phyloP scores from a whole-genome alignment of 495 filamentous ascomycete species.

The Neurospora tetraspora region DNA sequence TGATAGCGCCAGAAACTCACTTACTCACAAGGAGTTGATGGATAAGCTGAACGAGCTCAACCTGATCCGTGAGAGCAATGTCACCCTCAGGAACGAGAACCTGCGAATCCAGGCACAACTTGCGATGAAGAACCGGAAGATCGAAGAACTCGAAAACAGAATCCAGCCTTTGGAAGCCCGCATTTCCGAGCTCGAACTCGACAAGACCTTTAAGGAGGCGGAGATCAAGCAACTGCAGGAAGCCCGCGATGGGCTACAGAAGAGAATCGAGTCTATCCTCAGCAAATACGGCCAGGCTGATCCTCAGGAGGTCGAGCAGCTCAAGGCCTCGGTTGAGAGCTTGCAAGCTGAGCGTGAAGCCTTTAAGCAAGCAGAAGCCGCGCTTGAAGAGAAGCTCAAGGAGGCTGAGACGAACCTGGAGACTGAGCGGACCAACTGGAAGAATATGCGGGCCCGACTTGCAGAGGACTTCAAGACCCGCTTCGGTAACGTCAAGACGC shows the following conservation, averaged over 20 bases:
- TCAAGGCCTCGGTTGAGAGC: conserved; percentile 55
- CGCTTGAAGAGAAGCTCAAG: conserved; percentile 47
- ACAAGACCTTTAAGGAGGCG: conserved; percentile 67
- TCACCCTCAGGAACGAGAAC: conserved; percentile 74
- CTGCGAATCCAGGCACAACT: conserved; percentile 67
- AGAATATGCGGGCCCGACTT: conserved; percentile 27
- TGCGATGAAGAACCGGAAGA: conserved; percentile 58
- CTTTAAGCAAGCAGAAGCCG: conserved; percentile 44
- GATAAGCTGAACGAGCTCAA: conserved; percentile 92
- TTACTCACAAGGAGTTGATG: conserved; percentile 80
- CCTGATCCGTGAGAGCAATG: conserved; percentile 84
- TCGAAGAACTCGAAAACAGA: conserved; percentile 62
- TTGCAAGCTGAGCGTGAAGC: conserved; percentile 66
- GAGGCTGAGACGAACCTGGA: conserved; percentile 32
- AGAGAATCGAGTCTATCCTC: conserved; percentile 86
- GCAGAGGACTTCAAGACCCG: conserved; percentile 38
- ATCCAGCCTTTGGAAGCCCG: conserved; percentile 75
- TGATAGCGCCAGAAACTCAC: conserved; percentile 56
- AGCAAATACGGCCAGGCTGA: conserved; percentile 94
- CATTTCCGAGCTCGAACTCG: conserved; percentile 69
- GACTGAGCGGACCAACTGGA: conserved; percentile 37
- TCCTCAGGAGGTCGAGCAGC: conserved; percentile 76
- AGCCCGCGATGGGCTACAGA: conserved; percentile 85
- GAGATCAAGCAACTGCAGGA: conserved; percentile 78
- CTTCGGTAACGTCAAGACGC: conserved; percentile 28